Evolutionary conservation across 495 filamentous ascomycete genomes (phyloP).

Genomic region (Mytilinidion resinicola): DNA sequence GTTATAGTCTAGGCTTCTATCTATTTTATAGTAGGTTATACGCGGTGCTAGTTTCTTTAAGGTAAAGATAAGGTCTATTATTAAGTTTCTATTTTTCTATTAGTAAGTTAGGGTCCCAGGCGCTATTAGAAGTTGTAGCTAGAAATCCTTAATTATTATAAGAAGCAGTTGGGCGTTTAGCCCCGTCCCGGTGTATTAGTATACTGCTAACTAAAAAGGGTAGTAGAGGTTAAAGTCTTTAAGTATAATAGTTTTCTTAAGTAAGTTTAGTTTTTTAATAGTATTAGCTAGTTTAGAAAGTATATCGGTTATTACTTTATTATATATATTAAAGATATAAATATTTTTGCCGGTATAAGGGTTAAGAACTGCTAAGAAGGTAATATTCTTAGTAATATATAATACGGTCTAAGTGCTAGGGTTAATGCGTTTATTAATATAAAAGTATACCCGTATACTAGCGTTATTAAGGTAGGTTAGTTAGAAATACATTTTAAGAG

Average conservation of each 20-base stretch:
- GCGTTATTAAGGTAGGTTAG: constrained; percentile 10
- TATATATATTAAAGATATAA: constrained; percentile 17
- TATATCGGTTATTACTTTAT: constrained; percentile 2
- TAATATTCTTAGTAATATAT: constrained; percentile 17
- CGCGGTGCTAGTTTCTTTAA: not conserved
- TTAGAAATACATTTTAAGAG: constrained; percentile 7
- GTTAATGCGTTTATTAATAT: constrained; percentile 21
- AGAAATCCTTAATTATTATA: not conserved
- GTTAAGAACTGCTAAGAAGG: constrained; percentile 13
- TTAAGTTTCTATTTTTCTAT: constrained; percentile 11
- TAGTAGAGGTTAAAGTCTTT: constrained; percentile 10
- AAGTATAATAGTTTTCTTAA: not conserved
- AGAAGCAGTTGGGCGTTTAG: constrained; percentile 1
- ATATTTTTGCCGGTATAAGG: constrained; percentile 3
- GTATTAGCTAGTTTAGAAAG: not conserved
- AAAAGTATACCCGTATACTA: constrained; percentile 16
- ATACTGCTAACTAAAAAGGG: constrained; percentile 3
- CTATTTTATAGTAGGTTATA: not conserved
- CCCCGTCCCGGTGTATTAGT: not conserved
- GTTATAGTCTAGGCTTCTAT: constrained; percentile 1
- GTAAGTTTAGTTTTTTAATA: not conserved
- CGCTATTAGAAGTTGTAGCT: constrained; percentile 1
- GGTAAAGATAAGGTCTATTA: constrained; percentile 12
- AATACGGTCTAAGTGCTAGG: constrained; percentile 13
- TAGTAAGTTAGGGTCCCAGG: not conserved